Evolutionary conservation across 495 filamentous ascomycete genomes (phyloP).

Genomic region (Penicillium canescens): DNA sequence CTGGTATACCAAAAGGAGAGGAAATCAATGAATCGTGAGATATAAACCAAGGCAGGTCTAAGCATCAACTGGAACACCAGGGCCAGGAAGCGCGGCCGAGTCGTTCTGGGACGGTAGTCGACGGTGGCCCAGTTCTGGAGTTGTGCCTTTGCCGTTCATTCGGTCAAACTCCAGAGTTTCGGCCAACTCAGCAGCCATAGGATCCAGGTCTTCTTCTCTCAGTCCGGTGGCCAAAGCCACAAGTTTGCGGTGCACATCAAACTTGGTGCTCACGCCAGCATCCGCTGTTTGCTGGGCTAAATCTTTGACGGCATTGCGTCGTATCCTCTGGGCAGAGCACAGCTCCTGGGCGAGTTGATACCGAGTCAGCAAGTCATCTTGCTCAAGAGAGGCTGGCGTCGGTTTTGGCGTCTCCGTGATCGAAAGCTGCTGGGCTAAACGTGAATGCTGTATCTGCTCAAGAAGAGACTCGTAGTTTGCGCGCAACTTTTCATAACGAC

Average conservation of each 20-base stretch:
- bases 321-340: constrained; percentile 38
- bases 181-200: constrained; percentile 47
- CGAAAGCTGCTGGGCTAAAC: constrained; percentile 28
- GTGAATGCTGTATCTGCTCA: constrained; percentile 37
- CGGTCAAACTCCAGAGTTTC: constrained; percentile 50
- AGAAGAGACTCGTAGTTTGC: constrained; percentile 43
- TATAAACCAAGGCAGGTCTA: constrained; percentile 21
- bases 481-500: constrained; percentile 38
- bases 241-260: constrained; percentile 52
- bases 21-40: constrained; percentile 34
- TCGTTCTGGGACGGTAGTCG: constrained; percentile 24
- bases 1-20: constrained; percentile 30
- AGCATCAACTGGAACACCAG: constrained; percentile 39
- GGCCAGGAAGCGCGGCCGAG: constrained; percentile 23
- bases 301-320: constrained; percentile 42
- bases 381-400: constrained; percentile 13
- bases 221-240: constrained; percentile 51
- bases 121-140: constrained; percentile 28
- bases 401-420: constrained; percentile 14
- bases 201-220: constrained; percentile 51
- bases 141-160: constrained; percentile 39
- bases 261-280: constrained; percentile 52
- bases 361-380: constrained; percentile 28
- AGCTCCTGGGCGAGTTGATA: constrained; percentile 41
- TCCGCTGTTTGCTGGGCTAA: constrained; percentile 49